These are phyloP conservation scores for Mytilinidion resinicola DNA, from an alignment of 495 filamentous ascomycete species.

Conservation along the genomic window DNA sequence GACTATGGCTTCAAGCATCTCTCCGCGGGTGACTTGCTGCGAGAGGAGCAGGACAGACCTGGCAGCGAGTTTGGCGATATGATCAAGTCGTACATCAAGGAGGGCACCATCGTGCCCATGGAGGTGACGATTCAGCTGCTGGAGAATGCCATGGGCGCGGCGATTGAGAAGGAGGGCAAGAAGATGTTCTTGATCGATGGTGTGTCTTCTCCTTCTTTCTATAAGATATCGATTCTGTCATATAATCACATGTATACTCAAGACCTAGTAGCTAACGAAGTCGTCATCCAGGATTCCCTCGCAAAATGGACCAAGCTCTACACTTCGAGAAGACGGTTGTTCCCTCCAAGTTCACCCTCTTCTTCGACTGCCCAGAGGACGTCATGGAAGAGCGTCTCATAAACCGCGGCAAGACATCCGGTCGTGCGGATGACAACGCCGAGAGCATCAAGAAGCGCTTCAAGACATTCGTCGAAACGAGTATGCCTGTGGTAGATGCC, in stretches of 20 bases:
- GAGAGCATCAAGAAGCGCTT: conserved; percentile 96
- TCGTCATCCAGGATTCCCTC: conserved; percentile 63
- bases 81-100: conserved; percentile 82
- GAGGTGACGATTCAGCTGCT: conserved; percentile 92
- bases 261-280: neutral
- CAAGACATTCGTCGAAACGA: conserved; percentile 84
- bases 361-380: conserved; percentile 84
- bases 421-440: conserved; percentile 84
- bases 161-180: conserved; percentile 43
- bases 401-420: conserved; percentile 85
- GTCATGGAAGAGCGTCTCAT: conserved; percentile 78
- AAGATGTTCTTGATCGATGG: conserved; percentile 78
- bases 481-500: conserved; percentile 90
- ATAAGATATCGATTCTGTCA: too few relatives aligned
- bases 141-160: conserved; percentile 80
- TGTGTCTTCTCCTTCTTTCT: conserved; percentile 13
- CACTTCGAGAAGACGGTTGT: conserved; percentile 90
- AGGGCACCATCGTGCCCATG: conserved; percentile 96
- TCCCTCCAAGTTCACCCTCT: conserved; percentile 73
- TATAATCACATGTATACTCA: too few relatives aligned
- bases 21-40: conserved; percentile 85
- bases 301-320: conserved; percentile 92
- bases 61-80: conserved; percentile 82
- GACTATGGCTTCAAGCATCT: conserved; percentile 91
- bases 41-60: conserved; percentile 81